A percentile compares a stretch with the other conserved stretches of the same genome.
Conservation (phyloP, 2,329 filamentous ascomycete species). For the Paecilomyces niveus region DNA sequence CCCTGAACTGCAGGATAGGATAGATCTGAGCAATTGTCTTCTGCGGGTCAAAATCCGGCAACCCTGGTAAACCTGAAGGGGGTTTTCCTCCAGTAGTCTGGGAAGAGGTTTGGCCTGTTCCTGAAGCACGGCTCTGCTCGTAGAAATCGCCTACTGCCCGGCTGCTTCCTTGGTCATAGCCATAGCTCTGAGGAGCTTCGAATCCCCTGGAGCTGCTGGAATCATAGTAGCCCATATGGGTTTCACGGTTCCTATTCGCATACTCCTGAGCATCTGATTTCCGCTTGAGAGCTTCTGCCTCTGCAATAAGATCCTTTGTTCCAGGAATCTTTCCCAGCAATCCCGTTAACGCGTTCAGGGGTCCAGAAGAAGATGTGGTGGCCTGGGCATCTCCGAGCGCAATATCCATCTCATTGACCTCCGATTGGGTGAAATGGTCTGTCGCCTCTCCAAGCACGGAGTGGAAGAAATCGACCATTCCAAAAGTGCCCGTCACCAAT, state of each 20-base stretch:
- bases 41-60: constrained; percentile 72
- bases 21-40: constrained; percentile 78
- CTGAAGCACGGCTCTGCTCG: constrained; percentile 20
- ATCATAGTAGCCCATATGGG: constrained; percentile 19
- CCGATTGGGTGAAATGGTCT: constrained; percentile 78
- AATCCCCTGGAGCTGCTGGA: constrained; percentile 15
- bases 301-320: constrained; percentile 59
- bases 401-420: constrained; percentile 72
- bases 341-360: constrained; percentile 58
- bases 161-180: constrained; percentile 13
- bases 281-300: constrained; percentile 58
- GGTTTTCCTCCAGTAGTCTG: background rate
- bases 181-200: constrained; percentile 11
- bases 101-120: constrained; percentile 22
- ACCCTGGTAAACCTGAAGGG: constrained; percentile 58
- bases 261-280: constrained; percentile 58
- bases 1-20: constrained; percentile 86
- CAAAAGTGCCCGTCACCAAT: constrained; percentile 66
- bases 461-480: constrained; percentile 77
- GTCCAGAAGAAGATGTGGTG: constrained; percentile 32
- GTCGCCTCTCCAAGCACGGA: constrained; percentile 69
- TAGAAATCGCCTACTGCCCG: constrained; percentile 23
- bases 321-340: constrained; percentile 69
- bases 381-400: constrained; percentile 64
- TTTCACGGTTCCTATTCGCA: constrained; percentile 42